Evolutionary conservation across 1,139 yeast genomes (phyloP).

Genomic region (Zygosaccharomyces pseudobailii): DNA sequence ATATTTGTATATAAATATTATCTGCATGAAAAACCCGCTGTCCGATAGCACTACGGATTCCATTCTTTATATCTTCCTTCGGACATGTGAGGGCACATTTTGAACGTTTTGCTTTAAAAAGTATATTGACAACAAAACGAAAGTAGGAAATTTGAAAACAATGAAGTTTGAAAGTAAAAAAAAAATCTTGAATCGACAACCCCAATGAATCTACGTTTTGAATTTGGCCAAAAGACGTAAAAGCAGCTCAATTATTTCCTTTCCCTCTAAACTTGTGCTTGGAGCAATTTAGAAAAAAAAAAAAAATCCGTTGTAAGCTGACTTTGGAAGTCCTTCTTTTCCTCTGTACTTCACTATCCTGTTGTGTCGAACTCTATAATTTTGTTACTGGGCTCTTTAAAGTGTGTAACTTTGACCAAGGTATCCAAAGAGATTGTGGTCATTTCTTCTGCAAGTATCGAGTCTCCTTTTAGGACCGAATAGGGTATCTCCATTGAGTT

Average conservation of each 20-base stretch:
- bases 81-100: not conserved
- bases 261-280: not conserved
- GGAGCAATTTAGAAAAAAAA: not conserved
- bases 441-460: not conserved
- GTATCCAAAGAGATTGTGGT: not conserved
- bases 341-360: not conserved
- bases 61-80: not conserved
- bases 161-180: not conserved
- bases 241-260: not conserved
- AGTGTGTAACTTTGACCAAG: not conserved
- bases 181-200: not conserved
- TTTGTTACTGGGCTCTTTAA: not conserved
- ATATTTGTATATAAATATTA: not conserved
- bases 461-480: not conserved
- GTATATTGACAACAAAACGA: not conserved
- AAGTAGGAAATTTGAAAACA: not conserved
- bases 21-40: not conserved
- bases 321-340: not conserved
- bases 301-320: not conserved
- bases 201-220: not conserved
- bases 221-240: not conserved
- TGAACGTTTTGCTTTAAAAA: not conserved
- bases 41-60: not conserved
- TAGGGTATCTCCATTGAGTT: not conserved
- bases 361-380: not conserved